Percentiles rank a stretch among this genome's conserved stretches.
Evolutionary conservation across 345 rosid species (phyloP).

Genomic region (Linum tenue): DNA sequence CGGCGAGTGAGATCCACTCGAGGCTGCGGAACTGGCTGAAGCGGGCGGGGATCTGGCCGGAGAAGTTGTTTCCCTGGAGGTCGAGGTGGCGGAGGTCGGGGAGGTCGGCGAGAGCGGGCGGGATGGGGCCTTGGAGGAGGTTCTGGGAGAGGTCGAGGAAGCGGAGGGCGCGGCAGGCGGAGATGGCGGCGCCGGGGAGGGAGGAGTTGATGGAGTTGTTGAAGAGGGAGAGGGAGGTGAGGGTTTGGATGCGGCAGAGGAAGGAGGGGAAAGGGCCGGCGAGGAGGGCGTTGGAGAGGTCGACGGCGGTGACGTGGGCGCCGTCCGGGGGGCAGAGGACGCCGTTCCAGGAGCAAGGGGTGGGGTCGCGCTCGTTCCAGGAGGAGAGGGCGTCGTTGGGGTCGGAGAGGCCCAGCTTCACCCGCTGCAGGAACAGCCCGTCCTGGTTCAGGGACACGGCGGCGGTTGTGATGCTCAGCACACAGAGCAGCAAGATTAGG

Average conservation of each 20-base stretch:
- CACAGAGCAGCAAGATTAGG: slow-evolving; percentile 18
- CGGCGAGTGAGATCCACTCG: slow-evolving; percentile 38
- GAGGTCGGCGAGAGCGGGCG: slow-evolving; percentile 42
- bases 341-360: slow-evolving; percentile 71
- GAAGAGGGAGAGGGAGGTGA: slow-evolving; percentile 33
- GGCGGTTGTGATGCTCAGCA: not conserved
- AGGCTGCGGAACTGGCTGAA: slow-evolving; percentile 40
- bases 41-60: slow-evolving; percentile 42
- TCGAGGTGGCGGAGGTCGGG: slow-evolving; percentile 34
- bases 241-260: slow-evolving; percentile 63
- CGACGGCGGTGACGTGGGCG: slow-evolving; percentile 36
- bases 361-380: slow-evolving; percentile 55
- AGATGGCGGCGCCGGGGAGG: slow-evolving; percentile 33
- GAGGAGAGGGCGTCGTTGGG: slow-evolving; percentile 44
- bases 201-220: slow-evolving; percentile 58
- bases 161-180: slow-evolving; percentile 39
- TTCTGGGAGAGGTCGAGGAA: slow-evolving; percentile 37
- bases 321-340: slow-evolving; percentile 41
- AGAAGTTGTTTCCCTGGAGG: slow-evolving; percentile 48
- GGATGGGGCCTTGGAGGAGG: slow-evolving; percentile 43
- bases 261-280: slow-evolving; percentile 63
- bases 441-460: slow-evolving; percentile 48
- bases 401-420: slow-evolving; percentile 50
- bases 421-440: slow-evolving; percentile 62
- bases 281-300: slow-evolving; percentile 45